phyloP scores from a whole-genome alignment of 2,329 filamentous ascomycete genomes.

The Akanthomyces dipterigenus region DNA sequence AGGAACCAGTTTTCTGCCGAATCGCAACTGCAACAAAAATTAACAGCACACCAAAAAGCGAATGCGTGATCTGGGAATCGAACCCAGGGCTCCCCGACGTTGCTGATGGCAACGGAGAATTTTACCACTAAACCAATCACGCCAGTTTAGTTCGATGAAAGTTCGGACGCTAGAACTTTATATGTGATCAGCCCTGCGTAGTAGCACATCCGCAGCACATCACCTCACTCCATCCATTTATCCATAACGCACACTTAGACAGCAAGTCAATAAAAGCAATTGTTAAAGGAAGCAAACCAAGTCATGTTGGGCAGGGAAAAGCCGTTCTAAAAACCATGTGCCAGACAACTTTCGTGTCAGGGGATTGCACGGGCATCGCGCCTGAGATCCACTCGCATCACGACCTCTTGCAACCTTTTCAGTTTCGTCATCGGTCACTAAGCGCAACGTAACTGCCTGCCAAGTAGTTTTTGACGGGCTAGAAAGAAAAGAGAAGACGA shows the following conservation, averaged over 20 bases:
- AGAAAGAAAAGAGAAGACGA: background rate
- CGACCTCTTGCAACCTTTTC: too few species aligned
- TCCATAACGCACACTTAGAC: background rate
- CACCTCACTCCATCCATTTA: too few species aligned
- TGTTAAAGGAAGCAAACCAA: background rate
- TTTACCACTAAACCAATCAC: constrained; percentile 31
- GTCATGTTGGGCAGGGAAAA: background rate
- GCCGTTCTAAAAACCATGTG: background rate
- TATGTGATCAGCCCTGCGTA: too few species aligned
- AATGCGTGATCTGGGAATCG: constrained; percentile 28
- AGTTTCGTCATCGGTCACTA: too few species aligned
- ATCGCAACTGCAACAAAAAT: background rate
- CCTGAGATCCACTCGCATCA: too few species aligned
- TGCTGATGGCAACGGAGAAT: constrained; percentile 28
- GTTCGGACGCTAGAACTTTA: background rate
- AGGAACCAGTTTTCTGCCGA: too few species aligned
- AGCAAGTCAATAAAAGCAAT: background rate
- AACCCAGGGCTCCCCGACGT: constrained; percentile 28
- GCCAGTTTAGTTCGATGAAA: constrained; percentile 13
- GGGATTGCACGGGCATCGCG: too few species aligned
- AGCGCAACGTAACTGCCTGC: too few species aligned
- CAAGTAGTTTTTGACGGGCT: background rate
- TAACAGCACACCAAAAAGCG: background rate
- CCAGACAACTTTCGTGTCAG: background rate
- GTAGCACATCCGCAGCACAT: background rate